Evolutionary conservation across 106 monocot genomes (phyloP), one percentile per base, ranked within the genome.

Genomic region (Dactylorhiza incarnata): DNA sequence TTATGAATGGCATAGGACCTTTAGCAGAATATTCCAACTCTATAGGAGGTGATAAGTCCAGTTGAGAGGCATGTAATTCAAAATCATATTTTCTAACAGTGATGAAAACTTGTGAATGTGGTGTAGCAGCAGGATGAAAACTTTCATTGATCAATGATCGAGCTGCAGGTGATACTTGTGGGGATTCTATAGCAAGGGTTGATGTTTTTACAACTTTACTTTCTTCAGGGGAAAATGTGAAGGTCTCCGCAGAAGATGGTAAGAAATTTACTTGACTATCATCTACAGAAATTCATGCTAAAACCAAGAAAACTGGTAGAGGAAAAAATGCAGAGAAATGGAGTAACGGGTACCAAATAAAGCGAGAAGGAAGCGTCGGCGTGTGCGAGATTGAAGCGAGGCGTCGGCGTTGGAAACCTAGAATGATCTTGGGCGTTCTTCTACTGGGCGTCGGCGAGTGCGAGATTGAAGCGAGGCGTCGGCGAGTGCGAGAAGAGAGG

Each of bases 161-260:
- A 19, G 61, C 10, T 67, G 10, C 26, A 67, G 7, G 66, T 67
- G 26, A 37, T 67, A 29, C 1, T 12, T 67, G 29, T 29, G 37
- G 19, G 0, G 66, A 5, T 67, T 67, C 19, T 61, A 20, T 23
- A 25, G 61, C 17, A 61, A 20, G 20, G 22, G 61, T 5, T 61
- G 29, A 29, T 9, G 29, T 29, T 2, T 67, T 29, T 67, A 3
- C 66, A 67, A 24, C 6, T 67, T 67, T 7, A 67, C 24, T 29
- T 67, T 67, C 26, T 37, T 29, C 66, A 9, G 24, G 29, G 29
- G 29, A 45, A 69, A 72, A 81, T 77, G 77, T 81, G 26, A 59
- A 72, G 52, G 75, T 78, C 26, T 77, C 81, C 24, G 17, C 9
- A 71, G 79, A 55, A 20, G 72, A n/a, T n/a, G n/a, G n/a, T n/a